A percentile compares a stretch with the other conserved stretches of the same genome.
These are phyloP conservation scores for Fusarium praegraminearum DNA, from an alignment of 2,329 filamentous ascomycete genomes.

Conservation along the genomic window DNA sequence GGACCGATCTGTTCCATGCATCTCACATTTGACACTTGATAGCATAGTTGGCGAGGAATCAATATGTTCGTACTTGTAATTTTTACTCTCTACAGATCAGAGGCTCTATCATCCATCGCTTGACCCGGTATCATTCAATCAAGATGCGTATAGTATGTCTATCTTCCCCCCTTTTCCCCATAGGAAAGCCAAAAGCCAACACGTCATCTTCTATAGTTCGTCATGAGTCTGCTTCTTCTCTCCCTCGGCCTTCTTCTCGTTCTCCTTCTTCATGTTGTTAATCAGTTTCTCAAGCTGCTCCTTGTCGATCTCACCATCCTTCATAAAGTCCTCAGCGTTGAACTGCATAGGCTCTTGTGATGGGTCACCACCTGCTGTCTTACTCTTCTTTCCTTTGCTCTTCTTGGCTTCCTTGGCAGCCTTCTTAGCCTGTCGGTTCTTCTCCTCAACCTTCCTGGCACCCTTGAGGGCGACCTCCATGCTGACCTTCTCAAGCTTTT, in stretches of 20 bases:
- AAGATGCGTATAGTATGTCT: constrained; percentile 26
- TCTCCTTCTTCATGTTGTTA: constrained; percentile 43
- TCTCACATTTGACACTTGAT: not conserved
- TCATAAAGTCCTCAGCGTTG: constrained; percentile 61
- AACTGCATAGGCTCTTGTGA: constrained; percentile 58
- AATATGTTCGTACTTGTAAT: constrained; percentile 30
- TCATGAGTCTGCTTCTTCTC: constrained; percentile 50
- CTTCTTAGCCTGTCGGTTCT: constrained; percentile 62
- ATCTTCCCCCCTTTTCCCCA: constrained; percentile 28
- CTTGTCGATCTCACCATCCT: constrained; percentile 49
- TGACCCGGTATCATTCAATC: constrained; percentile 39
- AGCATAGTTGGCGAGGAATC: not conserved
- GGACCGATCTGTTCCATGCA: not conserved
- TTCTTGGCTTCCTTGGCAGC: constrained; percentile 56
- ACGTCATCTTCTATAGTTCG: constrained; percentile 51
- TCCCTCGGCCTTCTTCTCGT: constrained; percentile 37
- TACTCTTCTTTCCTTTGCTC: constrained; percentile 57
- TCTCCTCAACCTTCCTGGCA: constrained; percentile 66
- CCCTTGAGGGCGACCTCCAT: constrained; percentile 78
- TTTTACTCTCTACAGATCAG: constrained; percentile 31
- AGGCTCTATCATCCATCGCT: constrained; percentile 40
- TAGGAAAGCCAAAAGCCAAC: constrained; percentile 26
- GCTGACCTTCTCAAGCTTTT: constrained; percentile 77
- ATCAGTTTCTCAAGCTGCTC: constrained; percentile 48
- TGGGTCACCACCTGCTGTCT: constrained; percentile 52